Evolutionary conservation across 139 green algal genomes (phyloP).

Genomic region (Micromonas commoda): DNA sequence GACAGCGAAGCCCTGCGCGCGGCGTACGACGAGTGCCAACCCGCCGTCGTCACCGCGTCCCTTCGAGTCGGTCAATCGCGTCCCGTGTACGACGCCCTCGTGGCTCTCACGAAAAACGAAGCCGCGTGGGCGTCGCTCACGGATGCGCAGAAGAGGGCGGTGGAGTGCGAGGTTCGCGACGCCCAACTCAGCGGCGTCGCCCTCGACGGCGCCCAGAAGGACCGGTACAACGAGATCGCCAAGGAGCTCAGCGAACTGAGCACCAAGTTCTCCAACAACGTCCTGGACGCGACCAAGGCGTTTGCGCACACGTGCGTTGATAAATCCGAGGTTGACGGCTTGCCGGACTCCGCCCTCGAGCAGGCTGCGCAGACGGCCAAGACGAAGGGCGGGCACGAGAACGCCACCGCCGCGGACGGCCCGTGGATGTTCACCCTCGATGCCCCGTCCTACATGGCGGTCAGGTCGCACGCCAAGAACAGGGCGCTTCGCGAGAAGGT

Average conservation of each 20-base stretch:
- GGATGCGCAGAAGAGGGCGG: slow-evolving; percentile 69
- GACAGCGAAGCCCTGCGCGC: slow-evolving; percentile 79
- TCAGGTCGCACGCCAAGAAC: slow-evolving; percentile 80
- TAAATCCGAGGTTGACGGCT: slow-evolving; percentile 66
- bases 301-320: slow-evolving; percentile 80
- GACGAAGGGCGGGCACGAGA: slow-evolving; percentile 58
- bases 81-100: slow-evolving; percentile 73
- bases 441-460: slow-evolving; percentile 77
- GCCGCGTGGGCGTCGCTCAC: slow-evolving; percentile 50
- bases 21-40: slow-evolving; percentile 90
- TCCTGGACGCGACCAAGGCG: slow-evolving; percentile 80
- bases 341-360: slow-evolving; percentile 65
- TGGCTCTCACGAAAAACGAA: slow-evolving; percentile 53
- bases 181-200: slow-evolving; percentile 81
- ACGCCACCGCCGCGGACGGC: slow-evolving; percentile 59
- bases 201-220: slow-evolving; percentile 55
- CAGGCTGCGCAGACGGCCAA: slow-evolving; percentile 44
- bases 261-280: slow-evolving; percentile 89
- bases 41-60: slow-evolving; percentile 76
- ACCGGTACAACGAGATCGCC: slow-evolving; percentile 92
- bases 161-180: slow-evolving; percentile 76
- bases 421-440: slow-evolving; percentile 94
- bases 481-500: slow-evolving; percentile 83
- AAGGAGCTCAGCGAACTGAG: slow-evolving; percentile 81
- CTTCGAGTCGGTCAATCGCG: slow-evolving; percentile 73